A percentile compares a stretch with the other conserved stretches of the same genome.
These are phyloP conservation scores for Chondrus crispus DNA, from an alignment of 23 red algal genomes.

Conservation along the genomic window DNA sequence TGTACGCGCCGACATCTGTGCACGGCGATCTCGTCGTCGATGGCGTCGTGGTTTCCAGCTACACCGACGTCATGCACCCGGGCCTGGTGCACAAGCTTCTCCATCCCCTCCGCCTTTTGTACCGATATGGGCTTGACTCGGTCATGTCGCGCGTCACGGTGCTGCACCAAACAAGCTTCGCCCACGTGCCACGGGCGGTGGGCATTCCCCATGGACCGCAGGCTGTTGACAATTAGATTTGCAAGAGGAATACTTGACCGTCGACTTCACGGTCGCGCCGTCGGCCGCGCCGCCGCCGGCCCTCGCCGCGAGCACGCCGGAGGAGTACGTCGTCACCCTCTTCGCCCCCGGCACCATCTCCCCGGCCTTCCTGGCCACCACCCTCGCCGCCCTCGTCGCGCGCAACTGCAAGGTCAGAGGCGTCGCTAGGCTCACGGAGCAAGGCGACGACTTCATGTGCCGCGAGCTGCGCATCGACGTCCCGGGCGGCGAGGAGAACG, in stretches of 20 bases:
- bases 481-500: background rate
- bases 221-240: conserved; percentile 42
- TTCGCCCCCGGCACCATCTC: conserved; percentile 40
- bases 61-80: conserved; percentile 59
- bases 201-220: conserved; percentile 10
- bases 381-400: background rate
- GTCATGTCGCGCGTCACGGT: conserved; percentile 36
- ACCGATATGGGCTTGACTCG: conserved; percentile 23
- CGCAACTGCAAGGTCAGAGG: conserved; percentile 16
- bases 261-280: too few relatives aligned
- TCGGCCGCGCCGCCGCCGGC: too few relatives aligned
- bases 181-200: conserved; percentile 7
- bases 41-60: conserved; percentile 72
- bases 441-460: conserved; percentile 57
- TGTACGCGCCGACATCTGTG: conserved; percentile 59
- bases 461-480: conserved; percentile 37
- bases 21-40: conserved; percentile 66
- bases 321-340: conserved; percentile 53
- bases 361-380: conserved; percentile 26
- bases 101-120: conserved; percentile 45
- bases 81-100: conserved; percentile 53
- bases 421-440: conserved; percentile 47
- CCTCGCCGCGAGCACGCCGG: too few relatives aligned
- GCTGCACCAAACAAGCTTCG: conserved; percentile 45
- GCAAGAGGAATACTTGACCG: too few relatives aligned